phyloP scores from a whole-genome alignment of 805 yeast genomes.

The Ogataea degrootiae region DNA sequence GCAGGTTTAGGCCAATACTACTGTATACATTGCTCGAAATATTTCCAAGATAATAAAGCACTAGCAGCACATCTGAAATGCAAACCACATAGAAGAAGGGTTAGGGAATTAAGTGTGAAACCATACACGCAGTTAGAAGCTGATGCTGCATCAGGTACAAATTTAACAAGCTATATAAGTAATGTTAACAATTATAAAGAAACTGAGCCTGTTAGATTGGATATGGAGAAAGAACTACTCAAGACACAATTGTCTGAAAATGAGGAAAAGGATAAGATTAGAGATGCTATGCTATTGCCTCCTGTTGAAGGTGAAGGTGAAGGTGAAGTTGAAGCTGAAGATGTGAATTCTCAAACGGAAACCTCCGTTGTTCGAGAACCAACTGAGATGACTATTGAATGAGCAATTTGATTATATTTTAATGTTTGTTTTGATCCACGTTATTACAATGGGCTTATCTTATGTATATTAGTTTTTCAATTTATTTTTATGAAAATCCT shows the following conservation, averaged over 20 bases:
- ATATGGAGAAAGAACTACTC: conserved; percentile 35
- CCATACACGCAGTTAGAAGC: conserved; percentile 89
- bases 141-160: conserved; percentile 84
- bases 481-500: not conserved
- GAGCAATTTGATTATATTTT: not conserved
- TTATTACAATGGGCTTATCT: not conserved
- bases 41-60: conserved; percentile 75
- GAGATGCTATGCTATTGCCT: conserved; percentile 24
- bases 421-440: not conserved
- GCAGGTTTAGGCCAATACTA: conserved; percentile 95
- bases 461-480: not conserved
- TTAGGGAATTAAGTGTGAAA: conserved; percentile 64
- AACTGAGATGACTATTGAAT: not conserved
- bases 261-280: conserved; percentile 28
- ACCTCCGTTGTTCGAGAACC: not conserved
- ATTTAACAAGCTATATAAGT: conserved; percentile 60
- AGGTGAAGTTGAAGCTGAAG: conserved; percentile 7
- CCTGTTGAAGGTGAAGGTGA: conserved; percentile 14
- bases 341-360: not conserved
- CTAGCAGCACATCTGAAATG: conserved; percentile 67
- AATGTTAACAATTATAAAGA: conserved; percentile 56
- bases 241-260: conserved; percentile 26
- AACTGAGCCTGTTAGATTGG: conserved; percentile 42
- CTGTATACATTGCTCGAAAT: conserved; percentile 91
- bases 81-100: conserved; percentile 83